Base-by-base conservation (phyloP, 2,329 filamentous ascomycete genomes). In the Ceratocystis albifundus region DNA sequence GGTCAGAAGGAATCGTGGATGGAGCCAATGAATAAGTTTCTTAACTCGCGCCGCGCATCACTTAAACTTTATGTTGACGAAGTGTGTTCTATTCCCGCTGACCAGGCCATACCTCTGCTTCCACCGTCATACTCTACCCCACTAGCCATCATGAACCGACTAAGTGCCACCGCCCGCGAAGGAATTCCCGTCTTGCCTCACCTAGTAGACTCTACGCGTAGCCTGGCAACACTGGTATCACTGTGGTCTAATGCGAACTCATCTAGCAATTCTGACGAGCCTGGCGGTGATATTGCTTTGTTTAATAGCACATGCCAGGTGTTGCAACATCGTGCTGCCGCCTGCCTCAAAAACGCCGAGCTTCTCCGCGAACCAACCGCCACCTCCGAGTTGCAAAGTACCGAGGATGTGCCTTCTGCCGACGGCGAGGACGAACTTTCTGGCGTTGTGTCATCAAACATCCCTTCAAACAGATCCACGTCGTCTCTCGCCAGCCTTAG, bases 1-100 rank as follows among this genome's bases (percentile, higher is more conserved):
- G 93, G 93, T 50, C 92, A 89, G 73, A 96, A 96, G 74, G 93
- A 97, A 75, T 86, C 88, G n/a, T 97, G 91, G 90, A 96, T 97
- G 92, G 92, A 96, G 76, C 91, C 91, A 0, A 97, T 97, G 93
- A 97, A 96, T 73, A 84, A 83, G 55, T 96, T 96, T 71, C 78
- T 97, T 46, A 82, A 80, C 7, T 80, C 84, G 0, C 87, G 96
- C 72, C 84, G 91, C 22, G 82, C 87, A 71, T 84, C 88, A 48
- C 90, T 96, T 75, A 95, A 92, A 74, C 83, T 87, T 61, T 96
- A 92, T 71, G 88, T 96, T 68, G 92, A 97, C 73, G 81, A 85
- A 36, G 84, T 96, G 61, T 96, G 93, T 77, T 84, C 87, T 7
- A 89, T 96, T 65, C 87, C 90, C 1, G 83, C 87, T 2, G 87